These are phyloP conservation scores for Magnaporthales sp. DNA, from an alignment of 2,329 filamentous ascomycete species.

Conservation along the genomic window DNA sequence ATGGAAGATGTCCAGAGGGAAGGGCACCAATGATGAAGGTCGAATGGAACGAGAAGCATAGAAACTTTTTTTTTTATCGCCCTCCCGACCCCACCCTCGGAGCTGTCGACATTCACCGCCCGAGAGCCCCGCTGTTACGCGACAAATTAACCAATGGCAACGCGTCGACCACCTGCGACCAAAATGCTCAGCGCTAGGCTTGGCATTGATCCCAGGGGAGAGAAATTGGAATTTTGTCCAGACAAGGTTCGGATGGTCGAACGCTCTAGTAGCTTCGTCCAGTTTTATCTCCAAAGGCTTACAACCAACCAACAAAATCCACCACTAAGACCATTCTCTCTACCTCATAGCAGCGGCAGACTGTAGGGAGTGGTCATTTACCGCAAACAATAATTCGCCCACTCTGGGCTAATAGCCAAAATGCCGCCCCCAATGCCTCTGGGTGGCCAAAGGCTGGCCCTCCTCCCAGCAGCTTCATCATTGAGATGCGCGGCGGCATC, in stretches of 20 bases:
- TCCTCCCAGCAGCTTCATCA: slow-evolving; percentile 2
- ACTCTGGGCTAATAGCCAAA: background rate
- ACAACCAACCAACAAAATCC: background rate
- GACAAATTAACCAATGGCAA: background rate
- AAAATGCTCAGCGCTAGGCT: background rate
- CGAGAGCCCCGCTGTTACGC: background rate
- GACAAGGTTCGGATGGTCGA: background rate
- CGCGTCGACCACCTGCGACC: background rate
- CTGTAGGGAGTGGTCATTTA: background rate
- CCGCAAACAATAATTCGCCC: background rate
- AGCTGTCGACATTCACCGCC: slow-evolving; percentile 2
- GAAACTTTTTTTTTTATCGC: slow-evolving; percentile 1
- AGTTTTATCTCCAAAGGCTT: background rate
- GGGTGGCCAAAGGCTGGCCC: slow-evolving; percentile 5
- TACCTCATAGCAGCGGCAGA: background rate
- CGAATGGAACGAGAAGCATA: background rate
- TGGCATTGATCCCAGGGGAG: background rate
- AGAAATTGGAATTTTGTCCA: background rate
- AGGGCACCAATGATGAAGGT: background rate
- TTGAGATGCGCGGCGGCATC: slow-evolving; percentile 1
- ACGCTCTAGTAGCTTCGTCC: background rate
- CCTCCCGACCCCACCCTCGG: background rate
- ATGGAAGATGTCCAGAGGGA: background rate
- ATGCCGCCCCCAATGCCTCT: slow-evolving; percentile 18
- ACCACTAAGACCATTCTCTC: no score